Evolutionary conservation across 257 asterid species (phyloP).

Genomic region (Plectranthus barbatus): DNA sequence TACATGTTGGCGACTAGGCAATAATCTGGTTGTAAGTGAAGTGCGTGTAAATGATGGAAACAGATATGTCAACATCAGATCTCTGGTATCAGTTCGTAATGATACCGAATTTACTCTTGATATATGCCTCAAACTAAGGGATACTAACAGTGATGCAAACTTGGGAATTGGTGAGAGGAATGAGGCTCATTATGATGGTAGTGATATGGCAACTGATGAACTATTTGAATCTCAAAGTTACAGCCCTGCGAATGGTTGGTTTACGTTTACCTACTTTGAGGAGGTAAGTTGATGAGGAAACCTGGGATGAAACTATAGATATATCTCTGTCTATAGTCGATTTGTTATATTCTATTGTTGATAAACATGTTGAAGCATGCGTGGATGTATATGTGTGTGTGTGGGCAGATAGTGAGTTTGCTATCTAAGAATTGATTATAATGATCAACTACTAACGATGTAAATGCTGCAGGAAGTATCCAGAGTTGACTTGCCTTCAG

Average conservation of each 20-base stretch:
- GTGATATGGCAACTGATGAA: constrained; percentile 45
- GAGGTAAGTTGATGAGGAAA: constrained; percentile 36
- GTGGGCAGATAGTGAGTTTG: background rate
- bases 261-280: constrained; percentile 33
- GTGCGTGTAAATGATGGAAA: constrained; percentile 65
- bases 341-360: background rate
- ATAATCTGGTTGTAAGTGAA: constrained; percentile 87
- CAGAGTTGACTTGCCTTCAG: constrained; percentile 61
- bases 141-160: constrained; percentile 28
- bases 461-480: constrained; percentile 43
- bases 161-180: constrained; percentile 22
- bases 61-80: constrained; percentile 65
- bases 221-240: constrained; percentile 67
- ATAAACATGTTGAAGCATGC: background rate
- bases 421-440: background rate
- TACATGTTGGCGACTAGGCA: constrained; percentile 84
- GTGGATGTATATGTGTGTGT: background rate
- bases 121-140: constrained; percentile 49
- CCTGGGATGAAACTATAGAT: background rate
- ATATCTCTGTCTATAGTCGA: background rate
- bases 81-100: constrained; percentile 84
- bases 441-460: background rate
- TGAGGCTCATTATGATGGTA: constrained; percentile 23
- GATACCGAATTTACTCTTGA: constrained; percentile 61
- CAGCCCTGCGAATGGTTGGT: constrained; percentile 56